These are phyloP conservation scores for Beauveria caledonica DNA, from an alignment of 2,329 filamentous ascomycete species.

Conservation along the genomic window DNA sequence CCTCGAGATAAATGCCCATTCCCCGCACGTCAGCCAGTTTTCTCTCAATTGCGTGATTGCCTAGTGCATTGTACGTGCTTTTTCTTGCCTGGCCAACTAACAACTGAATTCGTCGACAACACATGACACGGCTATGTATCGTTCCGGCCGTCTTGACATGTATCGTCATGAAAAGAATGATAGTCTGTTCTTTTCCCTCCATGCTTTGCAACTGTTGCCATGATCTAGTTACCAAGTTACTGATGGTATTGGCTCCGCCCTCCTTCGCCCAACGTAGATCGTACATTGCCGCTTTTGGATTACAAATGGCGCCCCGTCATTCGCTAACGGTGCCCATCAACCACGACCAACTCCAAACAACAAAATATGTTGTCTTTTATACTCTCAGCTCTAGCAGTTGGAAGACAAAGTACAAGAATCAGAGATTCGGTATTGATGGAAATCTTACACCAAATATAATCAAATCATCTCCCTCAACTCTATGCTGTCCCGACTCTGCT, in stretches of 20 bases:
- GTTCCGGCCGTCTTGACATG: neutral
- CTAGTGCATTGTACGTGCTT: constrained; percentile 19
- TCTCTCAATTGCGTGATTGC: constrained; percentile 27
- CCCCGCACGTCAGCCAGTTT: constrained; percentile 20
- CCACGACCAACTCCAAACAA: neutral
- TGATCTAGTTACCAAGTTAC: neutral
- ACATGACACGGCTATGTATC: neutral
- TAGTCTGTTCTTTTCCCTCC: neutral
- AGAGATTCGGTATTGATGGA: too few species aligned
- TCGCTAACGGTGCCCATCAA: neutral
- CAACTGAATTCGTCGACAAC: neutral
- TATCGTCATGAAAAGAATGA: too few species aligned
- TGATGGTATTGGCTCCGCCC: neutral
- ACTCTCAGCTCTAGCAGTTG: too few species aligned
- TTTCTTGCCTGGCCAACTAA: neutral
- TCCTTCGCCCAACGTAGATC: neutral
- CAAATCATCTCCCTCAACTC: too few species aligned
- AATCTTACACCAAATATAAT: too few species aligned
- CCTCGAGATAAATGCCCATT: constrained; percentile 12
- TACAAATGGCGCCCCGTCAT: constrained; percentile 16
- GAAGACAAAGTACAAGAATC: too few species aligned
- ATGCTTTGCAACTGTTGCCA: neutral
- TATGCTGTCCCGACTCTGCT: too few species aligned
- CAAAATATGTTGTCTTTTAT: neutral
- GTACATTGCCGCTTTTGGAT: constrained; percentile 11